A percentile compares a stretch with the other conserved stretches of the same genome.
These are phyloP conservation scores for Aureobasidium pullulans DNA, from an alignment of 2,329 filamentous ascomycete genomes.

Conservation along the genomic window DNA sequence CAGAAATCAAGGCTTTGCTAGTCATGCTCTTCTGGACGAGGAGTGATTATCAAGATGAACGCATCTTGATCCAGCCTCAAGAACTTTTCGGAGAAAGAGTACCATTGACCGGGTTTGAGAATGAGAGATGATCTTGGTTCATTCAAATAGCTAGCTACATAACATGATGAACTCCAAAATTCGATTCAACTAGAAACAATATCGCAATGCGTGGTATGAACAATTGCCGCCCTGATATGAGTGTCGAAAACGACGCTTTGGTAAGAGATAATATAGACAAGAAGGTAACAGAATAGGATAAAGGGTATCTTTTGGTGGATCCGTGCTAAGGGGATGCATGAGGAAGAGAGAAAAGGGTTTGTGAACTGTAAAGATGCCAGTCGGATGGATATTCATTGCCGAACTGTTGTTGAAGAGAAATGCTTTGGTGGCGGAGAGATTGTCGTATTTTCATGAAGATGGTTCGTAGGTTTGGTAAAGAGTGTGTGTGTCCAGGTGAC, in stretches of 20 bases:
- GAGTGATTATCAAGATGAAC: conserved; percentile 13
- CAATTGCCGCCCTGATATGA: background rate
- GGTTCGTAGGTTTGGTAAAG: background rate
- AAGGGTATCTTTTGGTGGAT: conserved; percentile 2
- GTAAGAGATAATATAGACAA: background rate
- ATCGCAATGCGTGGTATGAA: background rate
- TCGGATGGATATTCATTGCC: background rate
- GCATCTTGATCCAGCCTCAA: background rate
- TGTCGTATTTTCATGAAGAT: conserved; percentile 1
- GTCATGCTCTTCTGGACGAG: conserved; percentile 20
- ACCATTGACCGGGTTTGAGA: background rate
- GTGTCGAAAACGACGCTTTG: background rate
- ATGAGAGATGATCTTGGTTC: background rate
- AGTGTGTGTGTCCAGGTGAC: background rate
- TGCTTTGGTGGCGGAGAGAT: background rate
- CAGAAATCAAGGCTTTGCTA: conserved; percentile 23
- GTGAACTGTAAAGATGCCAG: background rate
- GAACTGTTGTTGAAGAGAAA: background rate
- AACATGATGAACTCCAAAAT: background rate
- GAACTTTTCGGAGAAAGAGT: too few species aligned
- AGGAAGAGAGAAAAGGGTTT: background rate
- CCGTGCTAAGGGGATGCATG: background rate
- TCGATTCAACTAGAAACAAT: background rate
- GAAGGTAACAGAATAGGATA: background rate
- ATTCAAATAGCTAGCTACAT: background rate